A percentile compares a stretch with the other conserved stretches of the same genome.
Conservation (phyloP, 768 basidiomycete genomes). For the Naganishia randhawae region DNA sequence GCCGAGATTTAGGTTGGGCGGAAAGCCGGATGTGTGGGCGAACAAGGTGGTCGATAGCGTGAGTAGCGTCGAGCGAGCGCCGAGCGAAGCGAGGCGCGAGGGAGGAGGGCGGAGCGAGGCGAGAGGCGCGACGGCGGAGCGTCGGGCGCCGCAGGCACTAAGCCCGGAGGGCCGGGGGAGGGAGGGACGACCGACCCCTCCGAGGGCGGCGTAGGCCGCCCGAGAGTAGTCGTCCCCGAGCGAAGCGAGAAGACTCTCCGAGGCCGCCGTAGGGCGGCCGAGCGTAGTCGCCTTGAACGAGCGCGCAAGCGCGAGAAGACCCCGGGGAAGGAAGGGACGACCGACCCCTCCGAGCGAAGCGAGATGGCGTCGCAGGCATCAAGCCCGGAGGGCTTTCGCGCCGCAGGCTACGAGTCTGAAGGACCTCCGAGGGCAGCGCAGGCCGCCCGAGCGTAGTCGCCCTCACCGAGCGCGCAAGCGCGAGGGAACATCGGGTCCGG, state of each 20-base stretch:
- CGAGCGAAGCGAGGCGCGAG: background rate
- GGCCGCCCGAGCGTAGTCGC: background rate
- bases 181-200: too few relatives aligned
- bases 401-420: background rate
- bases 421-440: background rate
- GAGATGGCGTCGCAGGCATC: background rate
- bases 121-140: too few relatives aligned
- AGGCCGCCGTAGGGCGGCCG: too few relatives aligned
- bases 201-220: too few relatives aligned
- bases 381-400: background rate
- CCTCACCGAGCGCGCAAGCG: background rate
- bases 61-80: constrained; percentile 49
- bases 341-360: constrained; percentile 1
- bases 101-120: too few relatives aligned
- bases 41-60: constrained; percentile 70
- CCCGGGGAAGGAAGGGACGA: too few relatives aligned
- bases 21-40: constrained; percentile 74
- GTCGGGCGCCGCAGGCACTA: too few relatives aligned
- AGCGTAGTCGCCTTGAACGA: too few relatives aligned
- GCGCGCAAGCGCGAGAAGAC: too few relatives aligned
- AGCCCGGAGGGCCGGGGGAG: too few relatives aligned
- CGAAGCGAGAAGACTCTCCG: too few relatives aligned
- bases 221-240: too few relatives aligned
- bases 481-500: background rate
- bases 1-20: constrained; percentile 82